Evolutionary conservation across 1,139 yeast species (phyloP), one percentile per base, ranked within the genome.

Genomic region (Pneumocystis sp.): DNA sequence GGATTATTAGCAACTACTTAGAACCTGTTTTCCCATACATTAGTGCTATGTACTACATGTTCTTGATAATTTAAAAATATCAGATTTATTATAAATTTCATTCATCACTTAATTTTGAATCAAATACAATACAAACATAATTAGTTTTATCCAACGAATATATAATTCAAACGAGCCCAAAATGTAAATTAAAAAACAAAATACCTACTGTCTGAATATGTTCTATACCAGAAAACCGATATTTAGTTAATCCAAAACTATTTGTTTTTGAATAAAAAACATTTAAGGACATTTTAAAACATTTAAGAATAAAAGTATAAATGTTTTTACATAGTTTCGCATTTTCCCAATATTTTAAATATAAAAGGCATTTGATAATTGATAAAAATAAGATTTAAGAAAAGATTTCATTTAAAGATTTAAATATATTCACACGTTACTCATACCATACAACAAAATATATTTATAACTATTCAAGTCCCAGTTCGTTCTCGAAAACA

Each of bases 321-420:
- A n/a, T n/a, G n/a, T n/a, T n/a, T 70, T 12, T 63, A 88, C 84
- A 56, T 89, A 0, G 89, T 86, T 73, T 89, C 95, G 96, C 96
- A 89, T 69, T 83, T 80, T 2, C 91, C 91, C 0, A 91, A 90
- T 57, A 80, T 81, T 44, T 70, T 84, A 83, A 68, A 88, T 78
- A 71, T 87, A 69, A 89, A 78, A 60, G 96, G 77, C 74, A 89
- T 96, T 75, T 89, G 96, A 74, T 84, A 89, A 68, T 75, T 89
- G 96, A 74, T 84, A 89, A 68, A 89, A 78, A 74, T 89, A 96
- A 68, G 86, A 80, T 29, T 93, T 87, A 8, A 89, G 83, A 62
- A 67, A 65, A 39, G 72, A 67, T 70, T 87, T 89, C 1, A 93
- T 86, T 75, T 89, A 96, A 64, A 89, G 80, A 72, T 89, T 89